Base-by-base conservation (phyloP, 495 filamentous ascomycete genomes). In the Chlorociboria aeruginascens region DNA sequence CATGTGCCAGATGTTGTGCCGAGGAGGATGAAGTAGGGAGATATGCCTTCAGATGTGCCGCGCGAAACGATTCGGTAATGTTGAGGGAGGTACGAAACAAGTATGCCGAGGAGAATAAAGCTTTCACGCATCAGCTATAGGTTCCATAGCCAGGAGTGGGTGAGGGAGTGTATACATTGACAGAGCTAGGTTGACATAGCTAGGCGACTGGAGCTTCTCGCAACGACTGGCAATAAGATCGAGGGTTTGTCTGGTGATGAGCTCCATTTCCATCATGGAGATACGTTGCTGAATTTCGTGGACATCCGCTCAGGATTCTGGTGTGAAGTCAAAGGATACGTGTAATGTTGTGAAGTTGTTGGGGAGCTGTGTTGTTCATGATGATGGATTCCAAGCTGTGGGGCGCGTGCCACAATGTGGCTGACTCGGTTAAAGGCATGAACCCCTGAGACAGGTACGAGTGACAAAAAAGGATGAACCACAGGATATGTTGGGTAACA, bases 41-140 rank as follows among this genome's bases (percentile, higher is more conserved):
- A 95, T 44, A 98, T 90, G 40, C 92, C 92, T 66, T 89, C 87
- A n/a, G 93, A 95, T 39, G 85, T 89, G 42, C 83, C 78, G 32
- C 88, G 78, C 36, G 73, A 65, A 53, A 94, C 85, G 68, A 98
- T 97, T 50, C 89, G 86, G 61, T 81, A 70, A 63, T 97, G 92
- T 63, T 98, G 92, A 1, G 92, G 93, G 28, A 95, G 77, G 65
- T 98, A 98, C 49, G 90, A 96, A 49, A 90, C 62, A 46, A 97
- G 69, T 63, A 98, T 93, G 40, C 93, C 92, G 56, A 95, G 58
- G 56, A 97, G 69, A 52, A 98, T 86, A 55, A 95, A 63, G 55
- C 87, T 94, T 47, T 33, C 41, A 31, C 8, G 25, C 1, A 28
- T n/a, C 7, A 40, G 35, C 14, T 35, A 46, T 43, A 10, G 31